A percentile compares a stretch with the other conserved stretches of the same genome.
Conservation (phyloP, 805 yeast genomes). For the Tetrapisispora taiwanensis region DNA sequence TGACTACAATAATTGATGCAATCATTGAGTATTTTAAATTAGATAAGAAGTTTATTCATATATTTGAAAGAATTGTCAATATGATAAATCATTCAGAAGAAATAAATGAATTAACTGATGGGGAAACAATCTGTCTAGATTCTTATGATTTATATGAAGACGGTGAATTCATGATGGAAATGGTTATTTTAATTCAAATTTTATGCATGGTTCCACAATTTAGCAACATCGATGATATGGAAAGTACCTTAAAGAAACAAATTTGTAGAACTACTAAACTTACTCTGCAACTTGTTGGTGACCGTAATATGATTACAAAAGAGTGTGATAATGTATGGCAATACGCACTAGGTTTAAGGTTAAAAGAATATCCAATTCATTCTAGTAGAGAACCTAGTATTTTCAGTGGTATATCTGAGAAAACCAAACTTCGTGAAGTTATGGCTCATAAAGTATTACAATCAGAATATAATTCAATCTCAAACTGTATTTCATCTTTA, state of each 20-base stretch:
- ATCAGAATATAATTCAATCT: slow-evolving; percentile 46
- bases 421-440: slow-evolving; percentile 18
- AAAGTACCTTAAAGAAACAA: slow-evolving; percentile 18
- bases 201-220: slow-evolving; percentile 32
- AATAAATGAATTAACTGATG: slow-evolving; percentile 30
- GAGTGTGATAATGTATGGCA: slow-evolving; percentile 23
- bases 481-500: slow-evolving; percentile 27
- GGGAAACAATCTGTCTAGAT: slow-evolving; percentile 37
- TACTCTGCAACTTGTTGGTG: slow-evolving; percentile 48
- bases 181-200: slow-evolving; percentile 43
- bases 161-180: slow-evolving; percentile 53
- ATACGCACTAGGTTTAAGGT: slow-evolving; percentile 19
- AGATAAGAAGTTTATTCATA: slow-evolving; percentile 11
- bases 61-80: slow-evolving; percentile 31
- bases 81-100: slow-evolving; percentile 19
- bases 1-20: slow-evolving; percentile 27
- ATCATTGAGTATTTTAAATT: slow-evolving; percentile 23
- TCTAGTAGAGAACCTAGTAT: slow-evolving; percentile 4
- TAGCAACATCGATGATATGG: slow-evolving; percentile 17
- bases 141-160: slow-evolving; percentile 52
- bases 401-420: slow-evolving; percentile 9
- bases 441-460: slow-evolving; percentile 49
- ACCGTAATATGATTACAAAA: slow-evolving; percentile 39
- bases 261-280: slow-evolving; percentile 47
- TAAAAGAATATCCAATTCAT: slow-evolving; percentile 41